phyloP scores from a whole-genome alignment of 73 alveolate species.

The Tetrahymena borealis region DNA sequence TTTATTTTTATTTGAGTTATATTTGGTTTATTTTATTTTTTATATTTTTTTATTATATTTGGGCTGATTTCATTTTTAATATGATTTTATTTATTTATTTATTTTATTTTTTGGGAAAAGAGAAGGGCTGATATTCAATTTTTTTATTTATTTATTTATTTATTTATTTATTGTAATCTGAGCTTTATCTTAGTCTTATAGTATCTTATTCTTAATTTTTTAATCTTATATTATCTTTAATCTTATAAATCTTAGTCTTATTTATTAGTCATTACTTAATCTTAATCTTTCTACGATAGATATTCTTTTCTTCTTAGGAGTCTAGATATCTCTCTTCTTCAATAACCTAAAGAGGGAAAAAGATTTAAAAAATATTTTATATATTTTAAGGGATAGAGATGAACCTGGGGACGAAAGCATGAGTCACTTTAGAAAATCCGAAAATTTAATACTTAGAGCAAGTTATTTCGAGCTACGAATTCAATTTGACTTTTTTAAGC shows the following conservation, averaged over 20 bases:
- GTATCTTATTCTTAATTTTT: neutral
- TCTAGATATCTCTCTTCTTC: neutral
- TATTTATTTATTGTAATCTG: too few species aligned
- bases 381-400: neutral
- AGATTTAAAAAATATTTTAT: neutral
- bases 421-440: neutral
- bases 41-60: neutral
- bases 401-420: constrained; percentile 4
- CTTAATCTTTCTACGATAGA: neutral
- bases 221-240: neutral
- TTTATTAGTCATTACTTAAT: neutral
- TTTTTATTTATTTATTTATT: neutral
- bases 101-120: too few species aligned
- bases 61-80: neutral
- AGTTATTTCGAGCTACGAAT: neutral
- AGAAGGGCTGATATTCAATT: neutral
- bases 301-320: too few species aligned
- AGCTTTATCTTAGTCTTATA: too few species aligned
- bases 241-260: neutral
- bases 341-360: neutral
- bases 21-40: neutral
- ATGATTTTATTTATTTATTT: too few species aligned
- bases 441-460: neutral
- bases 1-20: too few species aligned
- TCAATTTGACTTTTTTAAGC: neutral